These are phyloP conservation scores for Euphrasia confusa DNA, from an alignment of 257 asterid species.

Conservation along the genomic window DNA sequence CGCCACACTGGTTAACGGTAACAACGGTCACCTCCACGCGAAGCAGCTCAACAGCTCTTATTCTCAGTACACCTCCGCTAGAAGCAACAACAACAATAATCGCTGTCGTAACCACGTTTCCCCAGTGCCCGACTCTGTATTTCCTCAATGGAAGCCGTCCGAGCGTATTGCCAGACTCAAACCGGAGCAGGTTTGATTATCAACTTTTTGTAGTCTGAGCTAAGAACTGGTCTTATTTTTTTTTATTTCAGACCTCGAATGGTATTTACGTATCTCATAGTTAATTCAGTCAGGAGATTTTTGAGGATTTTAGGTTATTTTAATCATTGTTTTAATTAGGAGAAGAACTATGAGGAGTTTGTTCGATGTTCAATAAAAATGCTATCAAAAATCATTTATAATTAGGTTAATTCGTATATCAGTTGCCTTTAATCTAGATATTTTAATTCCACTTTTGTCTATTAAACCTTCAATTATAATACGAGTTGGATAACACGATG, in stretches of 20 bases:
- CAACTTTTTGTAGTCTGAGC: conserved; percentile 15
- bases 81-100: conserved; percentile 25
- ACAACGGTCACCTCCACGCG: conserved; percentile 35
- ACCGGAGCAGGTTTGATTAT: conserved; percentile 60
- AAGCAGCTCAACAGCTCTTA: conserved; percentile 35
- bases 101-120: conserved; percentile 39
- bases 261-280: not conserved
- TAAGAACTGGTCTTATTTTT: conserved; percentile 14
- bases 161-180: conserved; percentile 63
- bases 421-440: not conserved
- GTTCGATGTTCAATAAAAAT: conserved; percentile 6
- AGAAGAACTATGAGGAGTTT: conserved; percentile 3
- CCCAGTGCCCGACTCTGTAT: conserved; percentile 45
- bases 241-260: conserved; percentile 13
- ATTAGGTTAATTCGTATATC: not conserved
- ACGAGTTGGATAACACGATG: not conserved
- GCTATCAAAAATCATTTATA: not conserved
- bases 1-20: conserved; percentile 29
- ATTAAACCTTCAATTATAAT: not conserved
- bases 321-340: not conserved
- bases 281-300: not conserved
- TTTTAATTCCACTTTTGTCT: not conserved
- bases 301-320: conserved; percentile 2
- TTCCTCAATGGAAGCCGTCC: conserved; percentile 73
- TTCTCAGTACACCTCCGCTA: conserved; percentile 31